A percentile compares a stretch with the other conserved stretches of the same genome.
phyloP scores from a whole-genome alignment of 352 stramenopile species.

The Globisporangium nodosum region DNA sequence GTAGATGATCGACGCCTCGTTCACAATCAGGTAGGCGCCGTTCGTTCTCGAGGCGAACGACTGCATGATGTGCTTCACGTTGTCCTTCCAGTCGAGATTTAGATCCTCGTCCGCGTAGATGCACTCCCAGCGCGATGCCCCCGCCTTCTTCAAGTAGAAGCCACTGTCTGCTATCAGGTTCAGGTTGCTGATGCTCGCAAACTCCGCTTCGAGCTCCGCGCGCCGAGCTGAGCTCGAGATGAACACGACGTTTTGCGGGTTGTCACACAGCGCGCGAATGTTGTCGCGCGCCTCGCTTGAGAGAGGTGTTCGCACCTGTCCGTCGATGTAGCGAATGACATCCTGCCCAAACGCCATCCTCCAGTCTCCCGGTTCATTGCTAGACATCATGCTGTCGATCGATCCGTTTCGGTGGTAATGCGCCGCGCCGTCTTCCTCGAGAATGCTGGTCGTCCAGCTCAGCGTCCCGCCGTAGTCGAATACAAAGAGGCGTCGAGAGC shows the following conservation, averaged over 20 bases:
- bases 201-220: constrained; percentile 52
- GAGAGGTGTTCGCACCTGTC: constrained; percentile 62
- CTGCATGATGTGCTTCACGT: constrained; percentile 94
- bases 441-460: constrained; percentile 55
- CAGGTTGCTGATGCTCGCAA: constrained; percentile 36
- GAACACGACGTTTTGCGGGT: constrained; percentile 67
- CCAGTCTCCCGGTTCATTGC: constrained; percentile 13
- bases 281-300: constrained; percentile 50
- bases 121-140: constrained; percentile 43
- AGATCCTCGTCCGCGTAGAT: constrained; percentile 41
- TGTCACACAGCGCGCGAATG: constrained; percentile 43
- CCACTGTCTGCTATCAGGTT: constrained; percentile 70
- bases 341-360: constrained; percentile 16
- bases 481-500: constrained; percentile 87
- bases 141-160: constrained; percentile 50
- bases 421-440: constrained; percentile 48
- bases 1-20: constrained; percentile 96
- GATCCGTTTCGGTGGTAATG: constrained; percentile 27
- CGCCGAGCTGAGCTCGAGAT: constrained; percentile 56
- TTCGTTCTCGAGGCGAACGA: constrained; percentile 96
- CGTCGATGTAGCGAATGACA: constrained; percentile 53
- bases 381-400: constrained; percentile 37
- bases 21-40: constrained; percentile 96
- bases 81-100: constrained; percentile 91
- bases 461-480: constrained; percentile 98